Evolutionary conservation across 2,329 filamentous ascomycete genomes (phyloP).

Genomic region (Sporothrix brunneoviolacea): DNA sequence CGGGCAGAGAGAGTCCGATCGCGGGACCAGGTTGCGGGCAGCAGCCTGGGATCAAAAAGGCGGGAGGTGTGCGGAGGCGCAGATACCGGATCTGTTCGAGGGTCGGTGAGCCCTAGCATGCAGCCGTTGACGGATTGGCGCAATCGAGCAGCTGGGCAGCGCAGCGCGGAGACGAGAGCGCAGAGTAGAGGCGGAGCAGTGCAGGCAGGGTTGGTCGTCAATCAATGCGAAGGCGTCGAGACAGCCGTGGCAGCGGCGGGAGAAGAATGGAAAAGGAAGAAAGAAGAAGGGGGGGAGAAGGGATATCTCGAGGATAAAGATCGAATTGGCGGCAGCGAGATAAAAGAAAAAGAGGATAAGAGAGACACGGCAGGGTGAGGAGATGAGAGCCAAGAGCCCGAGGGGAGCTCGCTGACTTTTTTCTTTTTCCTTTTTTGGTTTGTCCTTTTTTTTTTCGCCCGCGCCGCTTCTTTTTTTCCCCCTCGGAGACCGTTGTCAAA

Average conservation of each 20-base stretch:
- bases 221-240: not conserved
- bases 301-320: not conserved
- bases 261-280: not conserved
- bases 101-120: conserved; percentile 2
- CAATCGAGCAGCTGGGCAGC: not conserved
- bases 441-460: not conserved
- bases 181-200: too few species aligned
- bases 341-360: not conserved
- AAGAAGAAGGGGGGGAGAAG: not conserved
- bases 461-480: not conserved
- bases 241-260: not conserved
- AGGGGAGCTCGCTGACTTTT: not conserved
- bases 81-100: conserved; percentile 3
- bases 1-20: not conserved
- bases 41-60: not conserved
- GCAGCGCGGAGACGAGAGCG: too few species aligned
- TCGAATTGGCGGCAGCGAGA: not conserved
- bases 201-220: too few species aligned
- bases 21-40: not conserved
- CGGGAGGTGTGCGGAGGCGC: not conserved
- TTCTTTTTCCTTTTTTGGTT: not conserved
- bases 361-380: not conserved
- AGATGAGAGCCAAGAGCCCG: not conserved
- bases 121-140: not conserved
- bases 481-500: not conserved